Conservation (phyloP, 2,329 filamentous ascomycete genomes). For the Blastomyces parvus region DNA sequence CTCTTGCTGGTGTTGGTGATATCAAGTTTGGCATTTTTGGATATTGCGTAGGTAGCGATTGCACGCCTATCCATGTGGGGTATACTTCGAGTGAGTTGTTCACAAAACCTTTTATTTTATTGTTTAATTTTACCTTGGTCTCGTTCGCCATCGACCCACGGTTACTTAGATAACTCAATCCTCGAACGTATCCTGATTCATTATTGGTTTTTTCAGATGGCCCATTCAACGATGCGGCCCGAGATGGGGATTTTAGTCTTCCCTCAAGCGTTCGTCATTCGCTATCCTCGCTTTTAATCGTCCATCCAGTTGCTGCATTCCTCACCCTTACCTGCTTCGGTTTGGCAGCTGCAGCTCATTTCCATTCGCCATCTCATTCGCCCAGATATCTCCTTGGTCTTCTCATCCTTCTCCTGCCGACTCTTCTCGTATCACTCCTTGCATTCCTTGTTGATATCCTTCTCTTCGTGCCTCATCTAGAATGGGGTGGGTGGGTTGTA, state of each 20-base stretch:
- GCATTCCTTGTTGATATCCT: conserved; percentile 91
- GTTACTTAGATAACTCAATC: neutral
- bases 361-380: conserved; percentile 82
- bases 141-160: neutral
- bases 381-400: conserved; percentile 75
- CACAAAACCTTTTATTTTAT: neutral
- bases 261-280: conserved; percentile 56
- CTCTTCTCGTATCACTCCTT: conserved; percentile 70
- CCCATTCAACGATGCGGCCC: conserved; percentile 38
- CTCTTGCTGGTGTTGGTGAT: conserved; percentile 65
- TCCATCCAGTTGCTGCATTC: conserved; percentile 83
- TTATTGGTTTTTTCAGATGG: conserved; percentile 32
- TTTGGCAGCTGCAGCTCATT: conserved; percentile 70
- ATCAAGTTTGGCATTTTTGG: conserved; percentile 89
- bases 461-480: conserved; percentile 85
- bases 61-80: conserved; percentile 68
- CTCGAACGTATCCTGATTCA: neutral
- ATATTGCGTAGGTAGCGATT: conserved; percentile 59
- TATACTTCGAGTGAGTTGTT: conserved; percentile 66
- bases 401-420: conserved; percentile 77
- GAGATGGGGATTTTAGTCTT: conserved; percentile 48
- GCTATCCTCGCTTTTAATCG: conserved; percentile 80
- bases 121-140: no score
- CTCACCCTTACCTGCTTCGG: conserved; percentile 76
- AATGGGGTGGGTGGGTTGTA: conserved; percentile 91